Percentiles rank a stretch among this genome's conserved stretches.
Evolutionary conservation across 2,329 filamentous ascomycete genomes (phyloP).

Genomic region (Karstenula rhodostoma): DNA sequence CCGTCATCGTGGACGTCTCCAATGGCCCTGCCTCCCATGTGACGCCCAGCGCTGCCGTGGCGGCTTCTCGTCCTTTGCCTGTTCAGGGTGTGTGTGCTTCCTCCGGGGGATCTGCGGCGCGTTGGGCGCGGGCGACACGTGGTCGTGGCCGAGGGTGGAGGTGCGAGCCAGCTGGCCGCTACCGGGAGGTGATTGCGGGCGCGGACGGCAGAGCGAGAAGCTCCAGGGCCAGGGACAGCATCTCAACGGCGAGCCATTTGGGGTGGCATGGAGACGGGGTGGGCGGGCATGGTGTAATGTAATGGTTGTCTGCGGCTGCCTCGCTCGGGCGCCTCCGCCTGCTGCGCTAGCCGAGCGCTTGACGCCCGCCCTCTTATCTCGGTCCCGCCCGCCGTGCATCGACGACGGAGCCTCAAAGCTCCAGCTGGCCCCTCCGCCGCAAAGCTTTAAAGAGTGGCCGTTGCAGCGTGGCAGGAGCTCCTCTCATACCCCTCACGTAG

Average conservation of each 20-base stretch:
- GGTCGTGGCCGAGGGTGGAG: slow-evolving; percentile 23
- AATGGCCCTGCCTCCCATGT: slow-evolving; percentile 21
- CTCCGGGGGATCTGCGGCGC: slow-evolving; percentile 23
- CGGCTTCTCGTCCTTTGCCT: slow-evolving; percentile 14
- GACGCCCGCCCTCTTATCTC: slow-evolving; percentile 4
- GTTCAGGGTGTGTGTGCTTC: slow-evolving; percentile 23
- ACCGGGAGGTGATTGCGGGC: slow-evolving; percentile 18
- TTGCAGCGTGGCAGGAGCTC: slow-evolving; percentile 16
- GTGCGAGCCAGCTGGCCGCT: slow-evolving; percentile 25
- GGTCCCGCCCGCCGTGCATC: slow-evolving; percentile 3
- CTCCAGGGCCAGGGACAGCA: background rate
- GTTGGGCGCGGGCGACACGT: slow-evolving; percentile 18
- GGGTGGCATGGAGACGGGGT: background rate
- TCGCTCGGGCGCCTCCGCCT: background rate
- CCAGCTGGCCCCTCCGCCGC: background rate
- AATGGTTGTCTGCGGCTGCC: background rate
- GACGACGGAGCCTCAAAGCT: slow-evolving; percentile 3
- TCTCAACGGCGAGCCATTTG: too few relatives aligned
- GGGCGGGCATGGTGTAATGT: background rate
- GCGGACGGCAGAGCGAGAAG: background rate
- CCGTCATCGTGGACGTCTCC: background rate
- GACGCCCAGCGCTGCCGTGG: slow-evolving; percentile 11
- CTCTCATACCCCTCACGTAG: slow-evolving; percentile 10
- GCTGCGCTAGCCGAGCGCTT: background rate
- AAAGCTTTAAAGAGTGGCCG: slow-evolving; percentile 8